Conservation (phyloP, 2,329 filamentous ascomycete genomes). For the Albifimbria verrucaria region DNA sequence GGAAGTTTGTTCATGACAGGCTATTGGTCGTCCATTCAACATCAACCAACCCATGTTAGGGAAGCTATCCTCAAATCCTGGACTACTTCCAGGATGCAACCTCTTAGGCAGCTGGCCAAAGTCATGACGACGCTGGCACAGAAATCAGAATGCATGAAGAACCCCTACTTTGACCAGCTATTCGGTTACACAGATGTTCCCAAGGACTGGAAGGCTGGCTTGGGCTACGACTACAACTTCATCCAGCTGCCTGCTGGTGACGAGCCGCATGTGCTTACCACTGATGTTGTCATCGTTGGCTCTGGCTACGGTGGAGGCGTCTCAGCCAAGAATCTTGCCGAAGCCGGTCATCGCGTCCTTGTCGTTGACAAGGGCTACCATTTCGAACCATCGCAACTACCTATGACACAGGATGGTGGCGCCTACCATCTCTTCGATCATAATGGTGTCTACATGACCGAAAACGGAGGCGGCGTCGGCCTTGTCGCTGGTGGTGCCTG, state of each 20-base stretch:
- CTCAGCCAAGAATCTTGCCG: constrained; percentile 73
- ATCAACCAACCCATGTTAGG: constrained; percentile 58
- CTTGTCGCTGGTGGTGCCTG: constrained; percentile 69
- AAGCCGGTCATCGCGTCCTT: constrained; percentile 71
- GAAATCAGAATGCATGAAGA: constrained; percentile 53
- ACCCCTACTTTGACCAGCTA: constrained; percentile 50
- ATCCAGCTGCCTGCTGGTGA: constrained; percentile 47
- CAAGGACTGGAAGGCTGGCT: constrained; percentile 44
- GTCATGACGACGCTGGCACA: constrained; percentile 53
- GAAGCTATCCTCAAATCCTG: constrained; percentile 62
- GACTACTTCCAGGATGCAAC: constrained; percentile 52
- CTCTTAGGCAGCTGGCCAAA: constrained; percentile 54
- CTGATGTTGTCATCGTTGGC: constrained; percentile 82
- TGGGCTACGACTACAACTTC: constrained; percentile 57
- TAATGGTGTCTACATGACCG: constrained; percentile 52
- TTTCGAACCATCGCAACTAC: constrained; percentile 67
- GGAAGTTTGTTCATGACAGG: constrained; percentile 67
- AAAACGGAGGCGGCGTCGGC: constrained; percentile 52
- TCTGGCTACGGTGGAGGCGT: constrained; percentile 85
- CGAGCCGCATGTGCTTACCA: constrained; percentile 60
- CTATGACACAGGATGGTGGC: constrained; percentile 65
- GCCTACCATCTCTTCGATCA: constrained; percentile 66
- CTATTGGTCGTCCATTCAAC: constrained; percentile 58
- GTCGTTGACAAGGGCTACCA: constrained; percentile 83
- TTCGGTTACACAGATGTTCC: constrained; percentile 58